These are phyloP conservation scores for Drosera capensis DNA, from an alignment of 148 eudicot species.

Conservation along the genomic window DNA sequence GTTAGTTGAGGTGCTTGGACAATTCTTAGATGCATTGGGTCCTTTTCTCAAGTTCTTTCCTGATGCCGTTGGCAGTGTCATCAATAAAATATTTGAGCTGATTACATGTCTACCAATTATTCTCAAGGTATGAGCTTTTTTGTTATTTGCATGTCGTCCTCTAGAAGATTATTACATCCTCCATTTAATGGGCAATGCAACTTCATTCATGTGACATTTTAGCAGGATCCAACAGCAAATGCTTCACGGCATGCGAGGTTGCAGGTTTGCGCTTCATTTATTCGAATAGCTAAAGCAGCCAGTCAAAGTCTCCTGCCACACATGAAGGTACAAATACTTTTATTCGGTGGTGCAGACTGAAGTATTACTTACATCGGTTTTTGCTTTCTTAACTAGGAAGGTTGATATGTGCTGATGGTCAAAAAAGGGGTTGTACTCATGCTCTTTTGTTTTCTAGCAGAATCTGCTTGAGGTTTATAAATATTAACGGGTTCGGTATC, in stretches of 20 bases:
- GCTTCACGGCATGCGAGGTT: slow-evolving; percentile 85
- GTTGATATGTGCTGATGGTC: no score
- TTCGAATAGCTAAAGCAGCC: slow-evolving; percentile 87
- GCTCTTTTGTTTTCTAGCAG: no score
- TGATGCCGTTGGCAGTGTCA: slow-evolving; percentile 69
- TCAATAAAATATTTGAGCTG: slow-evolving; percentile 90
- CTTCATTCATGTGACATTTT: slow-evolving; percentile 7
- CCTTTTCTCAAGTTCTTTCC: slow-evolving; percentile 70
- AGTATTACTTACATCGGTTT: neutral
- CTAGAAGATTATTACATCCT: neutral
- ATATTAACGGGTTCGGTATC: no score
- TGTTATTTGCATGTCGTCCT: neutral
- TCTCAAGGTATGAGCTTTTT: slow-evolving; percentile 55
- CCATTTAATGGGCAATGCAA: neutral
- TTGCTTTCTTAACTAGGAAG: no score
- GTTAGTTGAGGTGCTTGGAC: slow-evolving; percentile 80
- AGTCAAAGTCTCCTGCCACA: slow-evolving; percentile 82
- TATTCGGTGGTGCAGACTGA: neutral
- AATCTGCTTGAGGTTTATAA: no score
- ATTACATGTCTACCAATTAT: slow-evolving; percentile 56
- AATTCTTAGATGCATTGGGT: slow-evolving; percentile 79
- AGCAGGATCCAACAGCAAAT: slow-evolving; percentile 86
- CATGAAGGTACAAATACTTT: slow-evolving; percentile 86
- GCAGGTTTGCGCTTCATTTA: slow-evolving; percentile 94
- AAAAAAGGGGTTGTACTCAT: no score